Evolutionary conservation across 306 rosid genomes (phyloP).

Genomic region (Datisca glomerata): DNA sequence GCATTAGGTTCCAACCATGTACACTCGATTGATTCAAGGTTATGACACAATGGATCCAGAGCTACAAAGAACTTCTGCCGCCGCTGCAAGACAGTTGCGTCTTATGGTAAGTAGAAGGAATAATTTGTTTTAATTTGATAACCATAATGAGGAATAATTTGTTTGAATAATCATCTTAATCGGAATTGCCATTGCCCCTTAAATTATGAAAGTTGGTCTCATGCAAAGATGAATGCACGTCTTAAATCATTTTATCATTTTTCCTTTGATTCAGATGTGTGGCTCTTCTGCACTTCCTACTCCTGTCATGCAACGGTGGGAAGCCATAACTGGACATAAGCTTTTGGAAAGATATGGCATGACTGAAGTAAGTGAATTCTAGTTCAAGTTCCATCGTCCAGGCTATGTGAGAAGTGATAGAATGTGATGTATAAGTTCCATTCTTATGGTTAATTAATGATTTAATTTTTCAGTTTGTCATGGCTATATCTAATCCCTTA

Average conservation of each 20-base stretch:
- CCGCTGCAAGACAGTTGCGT: conserved; percentile 80
- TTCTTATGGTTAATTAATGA: conserved; percentile 8
- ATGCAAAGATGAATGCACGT: neutral
- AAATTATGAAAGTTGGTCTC: conserved; percentile 4
- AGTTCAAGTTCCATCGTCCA: too few relatives aligned
- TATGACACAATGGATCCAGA: conserved; percentile 69
- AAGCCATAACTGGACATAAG: conserved; percentile 70
- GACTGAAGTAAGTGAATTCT: conserved; percentile 65
- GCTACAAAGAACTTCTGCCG: conserved; percentile 56
- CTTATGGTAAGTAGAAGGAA: conserved; percentile 57
- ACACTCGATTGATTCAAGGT: conserved; percentile 77
- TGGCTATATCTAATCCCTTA: conserved; percentile 93
- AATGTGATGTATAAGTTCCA: neutral
- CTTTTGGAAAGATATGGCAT: conserved; percentile 93
- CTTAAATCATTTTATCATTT: neutral
- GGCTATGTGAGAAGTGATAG: too few relatives aligned
- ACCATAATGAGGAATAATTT: neutral
- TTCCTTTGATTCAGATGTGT: conserved; percentile 94
- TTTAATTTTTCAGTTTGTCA: conserved; percentile 62
- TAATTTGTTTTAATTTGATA: neutral
- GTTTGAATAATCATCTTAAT: neutral
- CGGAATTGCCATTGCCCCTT: conserved; percentile 5
- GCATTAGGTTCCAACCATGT: conserved; percentile 83
- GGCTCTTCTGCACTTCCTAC: conserved; percentile 96
- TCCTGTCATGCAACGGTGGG: conserved; percentile 90